A percentile compares a stretch with the other conserved stretches of the same genome.
phyloP scores from a whole-genome alignment of 2,329 filamentous ascomycete genomes.

The Hypoxylon sp. region DNA sequence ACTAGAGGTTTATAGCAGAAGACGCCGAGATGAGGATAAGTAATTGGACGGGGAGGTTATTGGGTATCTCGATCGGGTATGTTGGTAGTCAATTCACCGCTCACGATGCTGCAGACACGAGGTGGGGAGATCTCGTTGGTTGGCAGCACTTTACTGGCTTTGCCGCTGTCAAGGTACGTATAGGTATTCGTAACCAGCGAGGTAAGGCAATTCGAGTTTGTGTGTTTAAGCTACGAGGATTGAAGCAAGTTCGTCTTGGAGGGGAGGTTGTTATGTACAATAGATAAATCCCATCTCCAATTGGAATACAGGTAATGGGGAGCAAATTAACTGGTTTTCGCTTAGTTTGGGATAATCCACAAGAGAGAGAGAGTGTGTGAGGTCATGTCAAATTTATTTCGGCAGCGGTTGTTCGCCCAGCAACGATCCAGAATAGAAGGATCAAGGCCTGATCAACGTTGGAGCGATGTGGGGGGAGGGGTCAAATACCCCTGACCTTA shows the following conservation, averaged over 20 bases:
- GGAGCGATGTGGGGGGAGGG: slow-evolving; percentile 41
- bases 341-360: slow-evolving; percentile 10
- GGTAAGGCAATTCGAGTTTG: slow-evolving; percentile 13
- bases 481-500: slow-evolving; percentile 25
- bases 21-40: slow-evolving; percentile 12
- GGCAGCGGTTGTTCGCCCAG: slow-evolving; percentile 44
- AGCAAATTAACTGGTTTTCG: slow-evolving; percentile 30
- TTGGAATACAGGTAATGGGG: background rate
- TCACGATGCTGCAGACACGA: slow-evolving; percentile 42
- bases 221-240: slow-evolving; percentile 5
- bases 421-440: slow-evolving; percentile 22
- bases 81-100: slow-evolving; percentile 43
- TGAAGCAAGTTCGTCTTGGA: slow-evolving; percentile 18
- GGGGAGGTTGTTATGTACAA: slow-evolving; percentile 16
- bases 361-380: background rate
- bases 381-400: slow-evolving; percentile 43
- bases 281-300: slow-evolving; percentile 15
- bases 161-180: slow-evolving; percentile 18
- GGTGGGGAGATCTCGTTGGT: slow-evolving; percentile 39
- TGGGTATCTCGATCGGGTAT: slow-evolving; percentile 35
- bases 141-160: slow-evolving; percentile 40
- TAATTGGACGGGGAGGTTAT: slow-evolving; percentile 16
- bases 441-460: slow-evolving; percentile 5
- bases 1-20: slow-evolving; percentile 20
- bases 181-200: slow-evolving; percentile 9